Evolutionary conservation across 2,329 filamentous ascomycete species (phyloP).

Genomic region (Alternaria gansuensis): DNA sequence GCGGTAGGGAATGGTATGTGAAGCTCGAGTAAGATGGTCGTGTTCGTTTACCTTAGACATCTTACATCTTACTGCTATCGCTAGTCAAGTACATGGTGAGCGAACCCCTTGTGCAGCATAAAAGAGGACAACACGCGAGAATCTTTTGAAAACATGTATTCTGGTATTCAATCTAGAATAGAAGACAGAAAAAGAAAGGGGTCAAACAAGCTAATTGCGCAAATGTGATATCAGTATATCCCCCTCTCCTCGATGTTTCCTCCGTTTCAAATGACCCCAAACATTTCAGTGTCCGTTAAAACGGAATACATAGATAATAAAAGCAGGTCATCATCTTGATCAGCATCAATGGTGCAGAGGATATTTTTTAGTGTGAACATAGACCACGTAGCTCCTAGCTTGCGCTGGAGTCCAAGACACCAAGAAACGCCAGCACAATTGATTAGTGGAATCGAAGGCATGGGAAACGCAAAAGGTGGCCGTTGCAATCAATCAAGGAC

Average conservation of each 20-base stretch:
- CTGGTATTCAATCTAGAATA: slow-evolving; percentile 20
- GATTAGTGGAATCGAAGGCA: slow-evolving; percentile 34
- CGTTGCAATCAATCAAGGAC: slow-evolving; percentile 10
- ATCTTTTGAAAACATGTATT: background rate
- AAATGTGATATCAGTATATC: slow-evolving; percentile 14
- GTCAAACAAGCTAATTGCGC: slow-evolving; percentile 7
- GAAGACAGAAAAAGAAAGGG: background rate
- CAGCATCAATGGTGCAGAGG: slow-evolving; percentile 4
- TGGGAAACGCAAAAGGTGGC: slow-evolving; percentile 26
- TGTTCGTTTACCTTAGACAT: too few relatives aligned
- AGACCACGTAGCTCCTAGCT: slow-evolving; percentile 34
- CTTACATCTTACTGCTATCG: too few relatives aligned
- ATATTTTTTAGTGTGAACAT: slow-evolving; percentile 27
- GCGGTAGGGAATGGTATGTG: background rate
- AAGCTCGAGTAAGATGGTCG: background rate
- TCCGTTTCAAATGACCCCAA: slow-evolving; percentile 11
- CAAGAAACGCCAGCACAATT: slow-evolving; percentile 38
- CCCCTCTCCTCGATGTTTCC: slow-evolving; percentile 3
- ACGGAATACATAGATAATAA: slow-evolving; percentile 7
- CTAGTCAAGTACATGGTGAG: too few relatives aligned
- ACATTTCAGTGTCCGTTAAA: slow-evolving; percentile 8
- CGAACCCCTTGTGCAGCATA: background rate
- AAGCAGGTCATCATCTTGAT: slow-evolving; percentile 10
- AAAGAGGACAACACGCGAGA: background rate
- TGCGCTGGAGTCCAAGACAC: slow-evolving; percentile 33